Evolutionary conservation across 2,329 filamentous ascomycete species (phyloP), one percentile per base, ranked within the genome.

Genomic region (Colletotrichum sp.): DNA sequence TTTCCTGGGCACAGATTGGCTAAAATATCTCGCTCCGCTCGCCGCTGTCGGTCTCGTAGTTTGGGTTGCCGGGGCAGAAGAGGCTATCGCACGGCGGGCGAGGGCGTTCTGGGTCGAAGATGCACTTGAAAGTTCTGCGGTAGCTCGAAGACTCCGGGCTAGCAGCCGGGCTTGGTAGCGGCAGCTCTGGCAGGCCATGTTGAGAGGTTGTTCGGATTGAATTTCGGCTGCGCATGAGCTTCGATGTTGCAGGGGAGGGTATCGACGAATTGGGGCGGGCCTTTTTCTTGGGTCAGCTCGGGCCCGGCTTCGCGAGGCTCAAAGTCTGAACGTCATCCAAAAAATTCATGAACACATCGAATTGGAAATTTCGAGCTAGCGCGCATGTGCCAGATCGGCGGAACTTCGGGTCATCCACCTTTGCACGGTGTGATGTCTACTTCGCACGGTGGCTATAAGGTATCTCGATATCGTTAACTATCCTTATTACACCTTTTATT

Each of bases 131-230:
- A 77, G 55, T n/a, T 75, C 75, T 58, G 75, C 67, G 21, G 74
- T 72, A 7, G 69, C 75, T 43, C 69, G 75, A 28, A 78, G 73
- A 58, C 75, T 78, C 69, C 83, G 83, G 72, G 86, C 79, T 58
- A 88, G 78, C 62, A 82, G 82, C 75, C 84, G 82, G 76, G 88
- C 83, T 81, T 88, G 86, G 56, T 83, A 80, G 76, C 84, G 84
- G 81, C 89, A 90, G 81, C 83, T 86, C 79, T 88, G 85, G 80
- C 88, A 89, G 73, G 88, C 87, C 86, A 90, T 89, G 81, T 72
- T 72, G 71, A 5, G 59, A 38, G 66, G 71, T 77, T 55, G 68
- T 75, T 71, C 48, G 52, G 28, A 48, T 71, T 30, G 52, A 32
- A 69, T 28, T 52, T 36, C 26, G 59, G 59, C 34, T 48, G 24